These are phyloP conservation scores for Fraxinus ornus DNA, from an alignment of 305 asterid genomes.

Conservation along the genomic window DNA sequence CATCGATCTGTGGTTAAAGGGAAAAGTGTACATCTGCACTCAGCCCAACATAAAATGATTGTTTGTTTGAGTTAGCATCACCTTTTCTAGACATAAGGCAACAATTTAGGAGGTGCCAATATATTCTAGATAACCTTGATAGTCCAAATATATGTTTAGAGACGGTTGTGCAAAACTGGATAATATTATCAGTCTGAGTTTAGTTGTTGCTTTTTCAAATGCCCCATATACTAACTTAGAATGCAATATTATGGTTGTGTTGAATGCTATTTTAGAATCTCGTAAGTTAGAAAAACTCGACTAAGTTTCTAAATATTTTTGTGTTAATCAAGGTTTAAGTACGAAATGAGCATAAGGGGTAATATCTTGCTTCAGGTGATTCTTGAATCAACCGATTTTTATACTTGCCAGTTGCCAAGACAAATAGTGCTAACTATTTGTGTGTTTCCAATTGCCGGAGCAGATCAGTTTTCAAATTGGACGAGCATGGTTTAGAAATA, in stretches of 20 bases:
- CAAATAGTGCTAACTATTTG: neutral
- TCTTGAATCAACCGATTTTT: neutral
- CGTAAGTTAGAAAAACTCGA: too few species aligned
- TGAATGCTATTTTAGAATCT: neutral
- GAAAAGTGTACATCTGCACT: neutral
- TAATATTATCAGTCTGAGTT: neutral
- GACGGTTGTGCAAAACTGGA: neutral
- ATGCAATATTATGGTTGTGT: neutral
- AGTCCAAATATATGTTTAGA: neutral
- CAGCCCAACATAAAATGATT: neutral
- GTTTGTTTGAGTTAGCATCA: neutral
- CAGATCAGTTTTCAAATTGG: conserved; percentile 60
- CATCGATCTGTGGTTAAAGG: neutral
- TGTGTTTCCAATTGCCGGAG: neutral
- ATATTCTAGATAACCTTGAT: neutral
- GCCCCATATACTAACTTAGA: neutral
- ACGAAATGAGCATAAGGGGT: neutral
- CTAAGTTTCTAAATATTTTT: neutral
- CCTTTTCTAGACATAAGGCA: neutral
- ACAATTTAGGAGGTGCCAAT: neutral
- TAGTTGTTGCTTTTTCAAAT: neutral
- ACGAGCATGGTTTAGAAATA: conserved; percentile 66
- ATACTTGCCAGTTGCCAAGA: neutral
- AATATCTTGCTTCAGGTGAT: neutral
- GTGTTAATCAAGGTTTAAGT: neutral